Base-by-base conservation (phyloP, 1,139 yeast genomes). In the Pichia sp. region DNA sequence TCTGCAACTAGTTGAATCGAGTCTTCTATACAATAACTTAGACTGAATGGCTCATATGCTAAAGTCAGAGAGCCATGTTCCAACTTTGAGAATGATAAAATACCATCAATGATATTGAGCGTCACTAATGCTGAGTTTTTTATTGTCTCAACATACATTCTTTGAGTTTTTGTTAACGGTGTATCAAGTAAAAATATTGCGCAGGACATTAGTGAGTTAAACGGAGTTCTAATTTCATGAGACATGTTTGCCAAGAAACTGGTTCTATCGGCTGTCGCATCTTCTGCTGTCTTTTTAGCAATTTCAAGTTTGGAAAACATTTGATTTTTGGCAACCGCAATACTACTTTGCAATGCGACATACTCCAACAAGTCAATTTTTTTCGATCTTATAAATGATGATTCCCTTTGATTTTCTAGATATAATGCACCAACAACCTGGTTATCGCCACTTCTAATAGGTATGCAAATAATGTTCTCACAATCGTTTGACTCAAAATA, bases 201-300 rank as follows among this genome's bases (percentile, higher is more conserved):
- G 57, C 80, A 76, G 4, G 79, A 73, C 46, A 76, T 61, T 41
- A 77, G 60, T 0, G 80, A 76, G 56, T 76, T 76, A 60, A 76
- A 75, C 0, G 81, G 81, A 1, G 81, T 76, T 49, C 81, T 60
- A 42, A 76, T 75, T 55, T 76, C 81, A 55, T 76, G 79, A 0
- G 78, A 73, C 81, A 76, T 75, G 50, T 75, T 75, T n/a, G 80
- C 79, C 44, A 76, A 56, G 52, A 76, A 76, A 44, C 77, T 71
- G 2, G 81, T 79, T 60, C 74, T 76, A 52, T 75, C 81, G 4
- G 74, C 76, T 0, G 79, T 76, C 1, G 81, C 81, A 45, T 73
- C 79, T 52, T 76, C 81, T 0, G 81, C 81, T 2, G 78, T 73
- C 49, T 67, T 64, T 55, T 73, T 75, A 4, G 81, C 80, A 29